Percentiles rank a stretch among this genome's conserved stretches.
Conservation (phyloP, 208 protist species). For the Tritrichomonas musculus region DNA sequence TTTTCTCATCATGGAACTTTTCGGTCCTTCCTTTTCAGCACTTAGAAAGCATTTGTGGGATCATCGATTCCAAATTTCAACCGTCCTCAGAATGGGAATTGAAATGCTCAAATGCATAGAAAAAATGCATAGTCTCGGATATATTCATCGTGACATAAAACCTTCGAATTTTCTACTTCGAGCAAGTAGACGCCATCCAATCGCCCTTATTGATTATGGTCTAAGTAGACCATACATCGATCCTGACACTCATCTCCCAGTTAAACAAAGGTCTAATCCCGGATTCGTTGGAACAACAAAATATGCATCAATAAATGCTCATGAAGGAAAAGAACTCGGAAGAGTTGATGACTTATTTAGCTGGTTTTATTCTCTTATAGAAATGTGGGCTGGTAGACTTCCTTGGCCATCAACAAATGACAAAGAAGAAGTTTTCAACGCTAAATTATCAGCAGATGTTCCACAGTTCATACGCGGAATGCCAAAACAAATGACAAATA, state of each 20-base stretch:
- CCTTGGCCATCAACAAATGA: neutral
- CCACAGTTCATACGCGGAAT: neutral
- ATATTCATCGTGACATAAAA: neutral
- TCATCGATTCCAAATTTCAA: neutral
- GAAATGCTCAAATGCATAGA: neutral
- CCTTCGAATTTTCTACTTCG: neutral
- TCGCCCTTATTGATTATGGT: neutral
- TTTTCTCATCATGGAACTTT: constrained; percentile 16
- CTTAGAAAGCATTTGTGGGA: neutral
- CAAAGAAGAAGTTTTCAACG: neutral
- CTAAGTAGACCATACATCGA: neutral
- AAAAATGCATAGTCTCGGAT: neutral
- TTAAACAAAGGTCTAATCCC: neutral
- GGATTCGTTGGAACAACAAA: neutral
- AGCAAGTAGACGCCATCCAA: neutral
- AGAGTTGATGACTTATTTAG: neutral
- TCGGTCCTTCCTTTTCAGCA: neutral
- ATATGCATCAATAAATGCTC: neutral
- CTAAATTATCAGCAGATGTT: neutral
- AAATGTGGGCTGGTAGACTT: neutral
- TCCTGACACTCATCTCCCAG: neutral
- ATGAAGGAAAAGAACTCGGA: neutral
- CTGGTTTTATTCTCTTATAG: neutral
- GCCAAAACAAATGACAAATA: neutral
- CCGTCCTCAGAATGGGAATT: neutral